These are phyloP conservation scores for Peronospora farinosa DNA, from an alignment of 352 stramenopile genomes.

Conservation along the genomic window DNA sequence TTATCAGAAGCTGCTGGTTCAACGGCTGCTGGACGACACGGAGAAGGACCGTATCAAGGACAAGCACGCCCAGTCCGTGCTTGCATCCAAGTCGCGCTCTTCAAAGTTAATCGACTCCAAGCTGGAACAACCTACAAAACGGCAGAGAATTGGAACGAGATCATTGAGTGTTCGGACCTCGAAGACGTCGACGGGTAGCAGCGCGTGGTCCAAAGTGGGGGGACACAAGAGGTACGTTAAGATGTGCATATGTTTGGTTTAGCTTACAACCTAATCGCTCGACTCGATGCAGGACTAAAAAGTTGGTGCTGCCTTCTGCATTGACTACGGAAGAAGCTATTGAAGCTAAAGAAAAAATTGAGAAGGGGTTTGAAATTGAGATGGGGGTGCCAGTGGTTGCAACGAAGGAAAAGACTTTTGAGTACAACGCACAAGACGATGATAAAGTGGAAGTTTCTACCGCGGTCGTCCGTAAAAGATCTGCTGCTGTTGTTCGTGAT, in stretches of 20 bases:
- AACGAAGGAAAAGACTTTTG: neutral
- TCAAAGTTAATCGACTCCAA: conserved; percentile 54
- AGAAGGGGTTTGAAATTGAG: conserved; percentile 30
- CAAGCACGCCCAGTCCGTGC: conserved; percentile 64
- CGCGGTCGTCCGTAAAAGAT: conserved; percentile 2
- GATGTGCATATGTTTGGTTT: neutral
- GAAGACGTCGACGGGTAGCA: conserved; percentile 9
- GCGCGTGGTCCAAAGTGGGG: conserved; percentile 13
- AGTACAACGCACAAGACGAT: neutral
- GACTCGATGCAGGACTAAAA: conserved; percentile 8
- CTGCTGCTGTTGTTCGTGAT: conserved; percentile 13
- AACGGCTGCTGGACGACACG: conserved; percentile 62
- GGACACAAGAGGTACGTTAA: conserved; percentile 20
- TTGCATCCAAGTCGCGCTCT: conserved; percentile 57
- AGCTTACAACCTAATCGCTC: conserved; percentile 1
- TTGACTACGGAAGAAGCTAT: conserved; percentile 32
- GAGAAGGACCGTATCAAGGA: conserved; percentile 83
- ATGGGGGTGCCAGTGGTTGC: neutral
- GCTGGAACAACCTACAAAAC: conserved; percentile 16
- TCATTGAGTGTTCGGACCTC: conserved; percentile 7
- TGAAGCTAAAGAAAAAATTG: conserved; percentile 31
- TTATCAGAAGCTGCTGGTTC: conserved; percentile 76
- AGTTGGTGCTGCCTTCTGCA: conserved; percentile 29
- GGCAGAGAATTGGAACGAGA: conserved; percentile 15
- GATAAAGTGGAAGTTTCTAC: neutral